Conservation (phyloP, 1,284 basidiomycete species). For the Rhizoctonia solani region DNA sequence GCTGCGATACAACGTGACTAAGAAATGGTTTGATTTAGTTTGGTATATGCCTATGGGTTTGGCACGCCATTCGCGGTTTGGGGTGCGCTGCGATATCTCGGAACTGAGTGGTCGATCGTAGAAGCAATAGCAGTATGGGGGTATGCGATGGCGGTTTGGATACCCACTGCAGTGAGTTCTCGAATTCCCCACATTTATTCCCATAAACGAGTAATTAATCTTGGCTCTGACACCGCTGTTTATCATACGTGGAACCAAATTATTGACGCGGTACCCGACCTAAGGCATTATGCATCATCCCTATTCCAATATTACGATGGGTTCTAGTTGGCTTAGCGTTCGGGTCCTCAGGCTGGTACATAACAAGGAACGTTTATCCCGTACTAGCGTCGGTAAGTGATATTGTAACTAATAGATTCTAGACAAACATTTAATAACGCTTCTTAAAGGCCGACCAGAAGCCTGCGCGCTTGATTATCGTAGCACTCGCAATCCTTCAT, state of each 20-base stretch:
- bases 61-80: slow-evolving; percentile 78
- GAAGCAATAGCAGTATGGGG: slow-evolving; percentile 61
- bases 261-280: too few relatives aligned
- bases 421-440: slow-evolving; percentile 9
- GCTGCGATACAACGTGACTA: neutral
- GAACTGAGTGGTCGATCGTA: slow-evolving; percentile 83
- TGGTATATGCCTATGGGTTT: slow-evolving; percentile 86
- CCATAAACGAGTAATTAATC: slow-evolving; percentile 19
- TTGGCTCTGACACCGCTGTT: slow-evolving; percentile 26
- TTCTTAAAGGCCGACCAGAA: slow-evolving; percentile 76
- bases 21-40: slow-evolving; percentile 31
- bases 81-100: slow-evolving; percentile 78
- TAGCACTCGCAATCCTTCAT: slow-evolving; percentile 71
- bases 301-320: slow-evolving; percentile 79
- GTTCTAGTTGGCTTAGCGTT: slow-evolving; percentile 72
- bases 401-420: slow-evolving; percentile 6
- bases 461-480: slow-evolving; percentile 75
- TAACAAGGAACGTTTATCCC: slow-evolving; percentile 84
- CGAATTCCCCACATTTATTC: slow-evolving; percentile 26
- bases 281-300: slow-evolving; percentile 85
- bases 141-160: slow-evolving; percentile 49
- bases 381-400: slow-evolving; percentile 77
- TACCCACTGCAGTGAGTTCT: slow-evolving; percentile 66
- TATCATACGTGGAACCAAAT: too few relatives aligned
- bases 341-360: slow-evolving; percentile 78